A percentile compares a stretch with the other conserved stretches of the same genome.
Evolutionary conservation across 1,284 basidiomycete genomes (phyloP).

Genomic region (Irpex sp.): DNA sequence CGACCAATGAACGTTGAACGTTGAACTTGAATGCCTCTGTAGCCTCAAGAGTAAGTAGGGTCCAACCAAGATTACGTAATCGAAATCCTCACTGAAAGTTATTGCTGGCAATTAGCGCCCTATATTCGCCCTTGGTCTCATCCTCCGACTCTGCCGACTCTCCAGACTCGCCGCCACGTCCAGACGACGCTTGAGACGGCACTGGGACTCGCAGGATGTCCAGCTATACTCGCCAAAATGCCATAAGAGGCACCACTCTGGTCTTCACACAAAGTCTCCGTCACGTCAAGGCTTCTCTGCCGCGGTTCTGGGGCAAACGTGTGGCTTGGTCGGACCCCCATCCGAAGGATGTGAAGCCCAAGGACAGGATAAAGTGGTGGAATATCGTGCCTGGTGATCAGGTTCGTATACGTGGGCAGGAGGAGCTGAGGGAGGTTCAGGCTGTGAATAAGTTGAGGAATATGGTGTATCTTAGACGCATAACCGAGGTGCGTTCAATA

Average conservation of each 20-base stretch:
- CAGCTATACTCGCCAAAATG: neutral
- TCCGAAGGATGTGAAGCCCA: constrained; percentile 51
- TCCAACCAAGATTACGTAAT: neutral
- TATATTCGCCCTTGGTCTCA: neutral
- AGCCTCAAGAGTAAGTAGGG: too few relatives aligned
- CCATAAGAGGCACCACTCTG: neutral
- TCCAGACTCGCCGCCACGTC: neutral
- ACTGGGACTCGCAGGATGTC: neutral
- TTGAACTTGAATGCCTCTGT: too few relatives aligned
- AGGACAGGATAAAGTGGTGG: constrained; percentile 79
- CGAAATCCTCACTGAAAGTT: neutral
- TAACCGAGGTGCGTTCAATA: constrained; percentile 1
- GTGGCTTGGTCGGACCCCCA: constrained; percentile 28
- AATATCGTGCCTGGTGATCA: constrained; percentile 83
- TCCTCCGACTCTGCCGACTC: neutral
- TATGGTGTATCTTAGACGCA: constrained; percentile 59
- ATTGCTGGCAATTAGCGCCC: neutral
- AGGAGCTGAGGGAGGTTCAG: constrained; percentile 61
- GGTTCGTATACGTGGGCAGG: constrained; percentile 60
- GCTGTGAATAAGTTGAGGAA: constrained; percentile 72
- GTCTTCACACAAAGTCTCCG: constrained; percentile 61
- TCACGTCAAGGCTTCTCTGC: constrained; percentile 52
- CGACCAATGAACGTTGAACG: too few relatives aligned
- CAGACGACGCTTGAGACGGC: neutral
- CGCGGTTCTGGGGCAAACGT: constrained; percentile 35